Evolutionary conservation across 2,329 filamentous ascomycete genomes (phyloP), one percentile per base, ranked within the genome.

Genomic region (Cladosporium sp.): DNA sequence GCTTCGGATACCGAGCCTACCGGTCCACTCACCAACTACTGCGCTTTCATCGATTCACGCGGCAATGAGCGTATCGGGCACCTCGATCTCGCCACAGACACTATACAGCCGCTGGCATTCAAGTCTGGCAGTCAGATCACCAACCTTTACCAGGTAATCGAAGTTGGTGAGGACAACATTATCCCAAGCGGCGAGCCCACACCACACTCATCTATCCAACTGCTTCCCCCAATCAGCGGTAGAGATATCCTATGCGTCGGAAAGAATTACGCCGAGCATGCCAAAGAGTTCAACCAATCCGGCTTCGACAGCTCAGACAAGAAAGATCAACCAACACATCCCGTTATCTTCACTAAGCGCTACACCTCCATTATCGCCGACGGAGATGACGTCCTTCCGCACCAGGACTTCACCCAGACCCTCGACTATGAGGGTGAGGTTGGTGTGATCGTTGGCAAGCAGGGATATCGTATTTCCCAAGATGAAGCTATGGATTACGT

Each of bases 191-290:
- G 75, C 2, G 71, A 77, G 11, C 58, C 74, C 1, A 54, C 82
- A 21, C 66, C 77, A 5, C 69, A 76, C 1, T 75, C 76, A 3
- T 68, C 71, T 4, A 77, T 82, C 25, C 79, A 77, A 65, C 70
- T 85, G 0, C 76, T 85, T 0, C 76, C 84, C 2, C 81, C 83
- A 0, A 78, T 86, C 49, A 76, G 74, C 23, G 79, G 79, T 7
- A 78, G 84, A 28, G 84, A 86, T 71, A 75, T 86, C n/a, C 78
- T 86, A 1, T 80, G 83, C 56, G 82, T 87, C 2, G 83, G 84
- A 30, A 86, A 87, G 71, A 87, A 86, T 68, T 87, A 87, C 68
- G 75, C 77, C 34, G 84, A 85, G 48, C 85, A 87, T 70, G 85
- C 85, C 1, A 83, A 80, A 62, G 84, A 87, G 66, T 87, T 87